A percentile compares a stretch with the other conserved stretches of the same genome.
Evolutionary conservation across 2,329 filamentous ascomycete species (phyloP).

Genomic region (Arthrobotrys conoides): DNA sequence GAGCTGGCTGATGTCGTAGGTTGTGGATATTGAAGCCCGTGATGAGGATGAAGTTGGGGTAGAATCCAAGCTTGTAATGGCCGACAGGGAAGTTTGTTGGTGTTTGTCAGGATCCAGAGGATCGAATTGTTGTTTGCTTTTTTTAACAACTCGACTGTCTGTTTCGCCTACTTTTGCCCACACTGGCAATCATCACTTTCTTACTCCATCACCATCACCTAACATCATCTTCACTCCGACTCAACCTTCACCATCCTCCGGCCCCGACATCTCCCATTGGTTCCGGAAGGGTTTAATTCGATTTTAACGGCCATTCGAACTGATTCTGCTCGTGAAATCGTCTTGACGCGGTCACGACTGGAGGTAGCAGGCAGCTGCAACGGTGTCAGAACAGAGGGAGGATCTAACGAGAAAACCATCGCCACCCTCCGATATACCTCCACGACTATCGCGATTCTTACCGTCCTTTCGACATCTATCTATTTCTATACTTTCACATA

Average conservation of each 20-base stretch:
- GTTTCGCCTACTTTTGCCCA: conserved; percentile 40
- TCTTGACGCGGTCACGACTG: conserved; percentile 47
- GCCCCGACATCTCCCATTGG: conserved; percentile 54
- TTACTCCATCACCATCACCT: conserved; percentile 28
- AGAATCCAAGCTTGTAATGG: neutral
- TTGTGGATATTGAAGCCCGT: neutral
- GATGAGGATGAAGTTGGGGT: conserved; percentile 7
- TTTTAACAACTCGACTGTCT: conserved; percentile 28
- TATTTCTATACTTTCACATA: conserved; percentile 2
- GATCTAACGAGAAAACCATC: conserved; percentile 28
- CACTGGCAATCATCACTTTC: conserved; percentile 32
- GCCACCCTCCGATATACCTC: conserved; percentile 34
- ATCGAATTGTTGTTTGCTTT: conserved; percentile 53
- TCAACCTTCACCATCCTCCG: conserved; percentile 29
- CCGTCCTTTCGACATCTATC: conserved; percentile 50
- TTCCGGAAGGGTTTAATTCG: conserved; percentile 34
- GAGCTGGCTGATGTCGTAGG: neutral
- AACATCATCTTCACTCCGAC: conserved; percentile 34
- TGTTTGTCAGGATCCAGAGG: conserved; percentile 58
- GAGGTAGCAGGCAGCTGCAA: conserved; percentile 9
- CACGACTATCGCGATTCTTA: conserved; percentile 31
- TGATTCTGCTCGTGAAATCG: conserved; percentile 28
- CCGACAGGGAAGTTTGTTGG: conserved; percentile 1
- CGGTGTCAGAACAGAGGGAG: conserved; percentile 36
- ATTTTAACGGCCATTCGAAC: conserved; percentile 24